These are phyloP conservation scores for Aristolochia fimbriata DNA, from an alignment of 164 flowering plant genomes.

Conservation along the genomic window DNA sequence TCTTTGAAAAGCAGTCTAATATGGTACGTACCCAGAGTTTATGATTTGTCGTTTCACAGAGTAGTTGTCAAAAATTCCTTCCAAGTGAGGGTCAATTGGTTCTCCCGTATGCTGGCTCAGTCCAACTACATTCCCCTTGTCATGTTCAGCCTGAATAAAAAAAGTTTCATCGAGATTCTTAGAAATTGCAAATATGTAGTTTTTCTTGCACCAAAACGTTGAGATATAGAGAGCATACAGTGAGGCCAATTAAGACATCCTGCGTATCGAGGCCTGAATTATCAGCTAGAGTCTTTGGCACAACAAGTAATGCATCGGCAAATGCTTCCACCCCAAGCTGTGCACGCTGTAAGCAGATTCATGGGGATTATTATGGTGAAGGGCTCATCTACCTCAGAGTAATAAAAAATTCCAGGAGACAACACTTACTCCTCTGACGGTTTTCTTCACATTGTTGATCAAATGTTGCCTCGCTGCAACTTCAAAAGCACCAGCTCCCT, in stretches of 20 bases:
- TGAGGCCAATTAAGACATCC: conserved; percentile 80
- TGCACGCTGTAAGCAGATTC: conserved; percentile 57
- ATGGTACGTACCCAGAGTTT: conserved; percentile 69
- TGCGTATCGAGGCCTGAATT: conserved; percentile 98
- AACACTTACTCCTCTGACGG: conserved; percentile 82
- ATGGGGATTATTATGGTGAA: not conserved
- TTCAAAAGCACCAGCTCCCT: conserved; percentile 99
- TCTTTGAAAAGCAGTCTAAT: not conserved
- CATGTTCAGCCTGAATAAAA: conserved; percentile 75
- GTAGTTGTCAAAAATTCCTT: conserved; percentile 96
- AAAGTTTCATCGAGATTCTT: not conserved
- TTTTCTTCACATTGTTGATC: conserved; percentile 82
- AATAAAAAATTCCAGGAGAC: not conserved
- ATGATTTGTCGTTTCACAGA: conserved; percentile 92
- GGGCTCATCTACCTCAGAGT: not conserved
- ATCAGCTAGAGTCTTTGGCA: conserved; percentile 95
- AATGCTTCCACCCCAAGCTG: conserved; percentile 97
- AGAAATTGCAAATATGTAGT: not conserved
- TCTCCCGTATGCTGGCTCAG: conserved; percentile 83
- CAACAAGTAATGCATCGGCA: conserved; percentile 95
- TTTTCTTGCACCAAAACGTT: not conserved
- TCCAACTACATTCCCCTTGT: conserved; percentile 83
- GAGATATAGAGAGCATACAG: conserved; percentile 26
- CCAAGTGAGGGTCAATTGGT: conserved; percentile 91
- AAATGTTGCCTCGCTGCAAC: conserved; percentile 92